Evolutionary conservation across 73 alveolate genomes (phyloP).

Genomic region (Tetrahymena thermophila): DNA sequence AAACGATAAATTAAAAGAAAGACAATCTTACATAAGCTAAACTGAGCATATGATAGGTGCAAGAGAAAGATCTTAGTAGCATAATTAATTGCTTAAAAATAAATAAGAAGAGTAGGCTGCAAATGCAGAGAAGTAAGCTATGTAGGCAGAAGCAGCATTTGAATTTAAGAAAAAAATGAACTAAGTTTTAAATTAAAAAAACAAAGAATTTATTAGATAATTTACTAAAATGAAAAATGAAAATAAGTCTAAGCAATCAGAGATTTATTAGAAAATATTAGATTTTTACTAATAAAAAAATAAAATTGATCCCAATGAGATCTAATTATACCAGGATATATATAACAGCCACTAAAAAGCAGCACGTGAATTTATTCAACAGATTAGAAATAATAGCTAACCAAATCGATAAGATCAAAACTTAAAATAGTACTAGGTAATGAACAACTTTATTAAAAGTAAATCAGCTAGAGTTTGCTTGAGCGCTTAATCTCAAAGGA

Average conservation of each 20-base stretch:
- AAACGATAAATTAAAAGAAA: background rate
- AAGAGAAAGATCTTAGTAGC: background rate
- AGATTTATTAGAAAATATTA: background rate
- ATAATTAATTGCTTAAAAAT: background rate
- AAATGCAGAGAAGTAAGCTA: background rate
- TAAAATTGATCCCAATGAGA: background rate
- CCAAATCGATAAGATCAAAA: background rate
- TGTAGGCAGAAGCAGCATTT: background rate
- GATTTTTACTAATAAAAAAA: background rate
- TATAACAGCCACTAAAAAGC: background rate
- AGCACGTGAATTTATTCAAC: background rate
- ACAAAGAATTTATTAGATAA: background rate
- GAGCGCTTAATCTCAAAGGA: background rate
- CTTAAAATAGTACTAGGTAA: background rate
- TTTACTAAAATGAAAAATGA: background rate
- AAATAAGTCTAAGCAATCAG: background rate
- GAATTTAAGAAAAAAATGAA: background rate
- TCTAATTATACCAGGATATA: background rate
- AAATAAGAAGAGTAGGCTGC: background rate
- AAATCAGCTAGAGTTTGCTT: background rate
- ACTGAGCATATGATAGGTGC: background rate
- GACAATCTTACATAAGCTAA: background rate
- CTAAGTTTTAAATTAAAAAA: background rate
- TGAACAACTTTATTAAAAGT: background rate
- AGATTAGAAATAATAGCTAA: background rate